A percentile compares a stretch with the other conserved stretches of the same genome.
Conservation (phyloP, 2,329 filamentous ascomycete genomes). For the Fusarium paranaense region DNA sequence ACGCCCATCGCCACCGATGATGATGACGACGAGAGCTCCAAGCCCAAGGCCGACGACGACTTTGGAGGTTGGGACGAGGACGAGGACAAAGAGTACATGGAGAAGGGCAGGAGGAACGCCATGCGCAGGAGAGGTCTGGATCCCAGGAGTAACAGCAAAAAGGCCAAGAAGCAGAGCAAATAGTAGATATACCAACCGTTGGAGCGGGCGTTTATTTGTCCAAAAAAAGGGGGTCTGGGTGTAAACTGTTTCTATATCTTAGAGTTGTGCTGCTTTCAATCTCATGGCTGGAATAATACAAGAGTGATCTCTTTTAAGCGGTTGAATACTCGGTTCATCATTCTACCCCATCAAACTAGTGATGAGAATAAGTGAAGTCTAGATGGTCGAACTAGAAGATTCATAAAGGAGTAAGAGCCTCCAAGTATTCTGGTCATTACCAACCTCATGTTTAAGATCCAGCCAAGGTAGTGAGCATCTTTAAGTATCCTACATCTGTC, state of each 20-base stretch:
- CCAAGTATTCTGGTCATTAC: not conserved
- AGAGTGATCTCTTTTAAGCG: not conserved
- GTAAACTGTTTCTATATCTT: conserved; percentile 19
- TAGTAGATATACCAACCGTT: conserved; percentile 35
- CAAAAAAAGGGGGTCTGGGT: conserved; percentile 23
- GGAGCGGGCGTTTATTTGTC: conserved; percentile 32
- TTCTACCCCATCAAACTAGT: not conserved
- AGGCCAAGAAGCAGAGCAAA: conserved; percentile 44
- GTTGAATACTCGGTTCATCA: not conserved
- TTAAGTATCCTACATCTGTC: not conserved
- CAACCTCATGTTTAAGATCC: not conserved
- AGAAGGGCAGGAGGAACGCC: conserved; percentile 78
- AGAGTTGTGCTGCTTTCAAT: conserved; percentile 15
- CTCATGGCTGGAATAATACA: conserved; percentile 30
- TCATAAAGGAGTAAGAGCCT: not conserved
- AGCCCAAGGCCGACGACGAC: conserved; percentile 61
- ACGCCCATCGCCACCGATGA: conserved; percentile 71
- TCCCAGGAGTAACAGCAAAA: conserved; percentile 66
- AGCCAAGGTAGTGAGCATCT: not conserved
- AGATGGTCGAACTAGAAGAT: not conserved
- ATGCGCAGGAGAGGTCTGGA: conserved; percentile 81
- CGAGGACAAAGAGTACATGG: conserved; percentile 77
- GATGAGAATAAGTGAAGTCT: not conserved
- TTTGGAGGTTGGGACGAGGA: conserved; percentile 83
- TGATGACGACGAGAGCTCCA: conserved; percentile 55